These are phyloP conservation scores for Vigna radiata DNA, from an alignment of 306 rosid species.

Conservation along the genomic window DNA sequence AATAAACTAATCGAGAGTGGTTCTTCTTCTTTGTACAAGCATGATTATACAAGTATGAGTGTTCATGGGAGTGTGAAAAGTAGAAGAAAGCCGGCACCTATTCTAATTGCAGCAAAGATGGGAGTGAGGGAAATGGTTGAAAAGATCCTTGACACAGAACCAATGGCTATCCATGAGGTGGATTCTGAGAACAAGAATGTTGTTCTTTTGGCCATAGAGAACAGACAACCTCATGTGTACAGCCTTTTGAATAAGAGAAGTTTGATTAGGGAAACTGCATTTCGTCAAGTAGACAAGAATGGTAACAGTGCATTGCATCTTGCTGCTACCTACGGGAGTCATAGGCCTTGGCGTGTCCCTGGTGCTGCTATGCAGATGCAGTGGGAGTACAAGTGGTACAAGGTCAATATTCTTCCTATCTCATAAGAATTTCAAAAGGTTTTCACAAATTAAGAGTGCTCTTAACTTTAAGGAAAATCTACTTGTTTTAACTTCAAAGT, in stretches of 20 bases:
- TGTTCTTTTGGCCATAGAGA: slow-evolving; percentile 58
- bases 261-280: slow-evolving; percentile 43
- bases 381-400: slow-evolving; percentile 67
- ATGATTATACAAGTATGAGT: slow-evolving; percentile 23
- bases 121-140: slow-evolving; percentile 54
- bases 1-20: slow-evolving; percentile 38
- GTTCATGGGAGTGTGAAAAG: not conserved
- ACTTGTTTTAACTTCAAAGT: not conserved
- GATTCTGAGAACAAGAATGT: slow-evolving; percentile 50
- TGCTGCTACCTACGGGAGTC: slow-evolving; percentile 44
- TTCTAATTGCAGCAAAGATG: slow-evolving; percentile 53
- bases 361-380: slow-evolving; percentile 67
- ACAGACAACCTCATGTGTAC: slow-evolving; percentile 55
- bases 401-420: slow-evolving; percentile 40
- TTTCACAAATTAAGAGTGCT: not conserved
- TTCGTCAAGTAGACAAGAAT: slow-evolving; percentile 45
- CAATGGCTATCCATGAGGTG: slow-evolving; percentile 52
- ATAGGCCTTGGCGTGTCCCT: slow-evolving; percentile 55
- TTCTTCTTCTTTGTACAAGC: slow-evolving; percentile 27
- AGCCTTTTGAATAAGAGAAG: slow-evolving; percentile 27
- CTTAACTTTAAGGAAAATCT: no score
- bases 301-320: slow-evolving; percentile 62
- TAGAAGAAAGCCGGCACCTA: slow-evolving; percentile 17
- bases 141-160: slow-evolving; percentile 49
- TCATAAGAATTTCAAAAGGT: not conserved